Percentiles rank a stretch among this genome's conserved stretches.
phyloP scores from a whole-genome alignment of 2,329 filamentous ascomycete genomes.

The Nothophaeocryptopus gaeumannii region DNA sequence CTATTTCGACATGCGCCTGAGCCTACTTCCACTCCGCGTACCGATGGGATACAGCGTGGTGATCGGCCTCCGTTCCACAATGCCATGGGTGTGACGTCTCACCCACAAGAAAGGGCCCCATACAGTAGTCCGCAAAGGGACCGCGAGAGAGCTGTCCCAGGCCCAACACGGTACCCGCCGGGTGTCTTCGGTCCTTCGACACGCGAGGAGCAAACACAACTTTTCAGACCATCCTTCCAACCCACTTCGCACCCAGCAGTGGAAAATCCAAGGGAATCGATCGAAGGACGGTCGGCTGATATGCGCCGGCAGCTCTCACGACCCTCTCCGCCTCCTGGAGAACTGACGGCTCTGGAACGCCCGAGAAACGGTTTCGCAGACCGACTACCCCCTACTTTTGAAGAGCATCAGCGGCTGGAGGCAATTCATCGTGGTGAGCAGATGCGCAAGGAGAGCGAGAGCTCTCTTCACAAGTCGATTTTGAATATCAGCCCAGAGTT shows the following conservation, averaged over 20 bases:
- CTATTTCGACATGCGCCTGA: slow-evolving; percentile 29
- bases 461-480: slow-evolving; percentile 57
- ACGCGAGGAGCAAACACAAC: slow-evolving; percentile 32
- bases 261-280: slow-evolving; percentile 32
- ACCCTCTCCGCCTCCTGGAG: slow-evolving; percentile 27
- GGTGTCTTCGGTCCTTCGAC: slow-evolving; percentile 27
- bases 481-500: slow-evolving; percentile 72
- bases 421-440: slow-evolving; percentile 46
- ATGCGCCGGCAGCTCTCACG: slow-evolving; percentile 29
- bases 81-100: slow-evolving; percentile 25
- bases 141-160: slow-evolving; percentile 23
- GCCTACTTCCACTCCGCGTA: slow-evolving; percentile 16
- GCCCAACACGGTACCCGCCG: slow-evolving; percentile 22
- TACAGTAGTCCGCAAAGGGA: slow-evolving; percentile 31
- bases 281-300: slow-evolving; percentile 29
- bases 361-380: slow-evolving; percentile 35
- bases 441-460: slow-evolving; percentile 39
- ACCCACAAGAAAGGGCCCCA: slow-evolving; percentile 24
- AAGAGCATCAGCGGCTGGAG: slow-evolving; percentile 46
- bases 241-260: slow-evolving; percentile 24
- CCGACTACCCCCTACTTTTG: slow-evolving; percentile 34
- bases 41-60: slow-evolving; percentile 22
- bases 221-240: slow-evolving; percentile 31
- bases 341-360: slow-evolving; percentile 22
- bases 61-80: slow-evolving; percentile 26